Base-by-base conservation (phyloP, 2,329 filamentous ascomycete species). In the Alternaria triticimaculans region DNA sequence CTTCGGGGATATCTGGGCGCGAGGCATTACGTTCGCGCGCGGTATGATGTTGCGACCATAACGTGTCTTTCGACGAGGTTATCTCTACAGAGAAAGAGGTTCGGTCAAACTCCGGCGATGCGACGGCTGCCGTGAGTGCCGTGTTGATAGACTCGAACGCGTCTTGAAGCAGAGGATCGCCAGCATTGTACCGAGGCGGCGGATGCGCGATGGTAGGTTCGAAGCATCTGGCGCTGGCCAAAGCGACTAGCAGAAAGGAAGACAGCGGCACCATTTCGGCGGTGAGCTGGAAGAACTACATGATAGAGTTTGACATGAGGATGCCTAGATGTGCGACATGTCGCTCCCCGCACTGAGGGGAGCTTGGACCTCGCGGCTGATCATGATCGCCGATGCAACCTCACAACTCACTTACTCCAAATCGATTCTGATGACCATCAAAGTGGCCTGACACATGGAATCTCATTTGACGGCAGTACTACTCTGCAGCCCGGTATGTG, bases 21-120 rank as follows among this genome's bases (percentile, higher is more conserved):
- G 76, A 77, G 6, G 67, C 56, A 62, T 82, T 81, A 6, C 75
- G 73, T 55, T 74, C 63, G 20, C 65, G 72, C 5, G 81, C 81
- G 1, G 80, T 82, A 56, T 82, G 79, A 58, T 80, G 76, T 11
- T 72, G 67, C 5, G 78, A 74, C 78, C 78, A 83, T 9, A 83
- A 69, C 1, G 78, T 76, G 37, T 77, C 68, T 33, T 80, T 74
- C 1, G 72, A 70, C 1, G 81, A 82, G 1, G 81, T 83, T 18
- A 82, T 64, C 48, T 80, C 79, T 49, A 82, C 64, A 2, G 82
- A 83, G 64, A 80, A 81, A 1, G 81, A 83, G 4, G 76, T 76
- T 30, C 73, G 66, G 21, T 71, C 70, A 62, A 72, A 81, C 55
- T 80, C 64, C 7, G 75, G 67, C 6, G 64, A 70, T n/a, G 69